Conservation (phyloP, 805 yeast species). For the Hanseniaspora pseudoguilliermondii region DNA sequence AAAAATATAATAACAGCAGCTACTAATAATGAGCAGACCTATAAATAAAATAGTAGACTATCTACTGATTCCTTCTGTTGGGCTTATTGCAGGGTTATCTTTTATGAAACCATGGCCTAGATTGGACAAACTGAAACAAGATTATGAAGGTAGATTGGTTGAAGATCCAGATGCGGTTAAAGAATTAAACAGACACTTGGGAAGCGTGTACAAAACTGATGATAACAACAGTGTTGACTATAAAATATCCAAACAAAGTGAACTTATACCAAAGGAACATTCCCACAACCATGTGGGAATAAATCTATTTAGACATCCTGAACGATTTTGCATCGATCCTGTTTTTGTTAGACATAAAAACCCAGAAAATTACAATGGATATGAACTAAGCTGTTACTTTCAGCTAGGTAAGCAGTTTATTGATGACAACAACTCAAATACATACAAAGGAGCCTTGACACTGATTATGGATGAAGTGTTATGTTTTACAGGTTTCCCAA, state of each 20-base stretch:
- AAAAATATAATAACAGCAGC: too few relatives aligned
- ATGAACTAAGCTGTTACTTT: slow-evolving; percentile 50
- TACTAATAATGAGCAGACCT: neutral
- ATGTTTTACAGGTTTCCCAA: slow-evolving; percentile 74
- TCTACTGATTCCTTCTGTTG: slow-evolving; percentile 19
- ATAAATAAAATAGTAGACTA: slow-evolving; percentile 3
- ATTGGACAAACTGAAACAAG: slow-evolving; percentile 16
- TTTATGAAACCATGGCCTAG: slow-evolving; percentile 27
- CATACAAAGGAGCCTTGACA: slow-evolving; percentile 72
- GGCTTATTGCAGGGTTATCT: slow-evolving; percentile 23
- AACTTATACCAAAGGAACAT: slow-evolving; percentile 31
- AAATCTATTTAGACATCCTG: slow-evolving; percentile 58
- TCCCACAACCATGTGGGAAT: slow-evolving; percentile 52
- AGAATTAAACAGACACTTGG: neutral
- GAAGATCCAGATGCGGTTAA: neutral
- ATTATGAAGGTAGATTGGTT: neutral
- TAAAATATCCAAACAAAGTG: slow-evolving; percentile 3
- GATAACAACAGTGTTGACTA: neutral
- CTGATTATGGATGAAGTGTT: slow-evolving; percentile 74
- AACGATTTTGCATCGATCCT: slow-evolving; percentile 65
- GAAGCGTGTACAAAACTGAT: neutral
- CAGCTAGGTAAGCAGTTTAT: slow-evolving; percentile 56
- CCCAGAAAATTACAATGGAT: slow-evolving; percentile 35
- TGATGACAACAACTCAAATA: slow-evolving; percentile 50
- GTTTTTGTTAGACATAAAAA: slow-evolving; percentile 19